Percentiles rank a stretch among this genome's conserved stretches.
These are phyloP conservation scores for Panicum miliaceum DNA, from an alignment of 176 grass and related monocot genomes.

Conservation along the genomic window DNA sequence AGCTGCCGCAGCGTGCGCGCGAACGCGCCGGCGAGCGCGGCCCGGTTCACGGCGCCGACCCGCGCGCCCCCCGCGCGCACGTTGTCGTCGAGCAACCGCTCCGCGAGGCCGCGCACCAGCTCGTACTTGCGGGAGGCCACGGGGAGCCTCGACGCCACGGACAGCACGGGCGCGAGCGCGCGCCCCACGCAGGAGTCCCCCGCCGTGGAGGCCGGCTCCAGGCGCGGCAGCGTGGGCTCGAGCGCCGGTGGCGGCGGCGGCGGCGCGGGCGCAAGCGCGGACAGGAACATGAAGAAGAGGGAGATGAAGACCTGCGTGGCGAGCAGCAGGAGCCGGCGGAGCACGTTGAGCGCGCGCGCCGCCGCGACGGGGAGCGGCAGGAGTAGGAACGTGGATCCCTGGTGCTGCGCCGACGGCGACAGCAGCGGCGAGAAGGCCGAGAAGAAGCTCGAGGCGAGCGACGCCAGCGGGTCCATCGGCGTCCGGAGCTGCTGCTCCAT, in stretches of 20 bases:
- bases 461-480: constrained; percentile 46
- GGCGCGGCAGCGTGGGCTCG: constrained; percentile 19
- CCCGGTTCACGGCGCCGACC: constrained; percentile 45
- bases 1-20: constrained; percentile 59
- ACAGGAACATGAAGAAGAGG: constrained; percentile 58
- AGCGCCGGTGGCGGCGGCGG: background rate
- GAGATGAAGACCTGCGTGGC: constrained; percentile 47
- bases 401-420: background rate
- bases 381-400: constrained; percentile 39
- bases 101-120: constrained; percentile 70
- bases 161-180: constrained; percentile 72
- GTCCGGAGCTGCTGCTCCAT: constrained; percentile 41
- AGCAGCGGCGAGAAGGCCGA: constrained; percentile 21
- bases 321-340: constrained; percentile 54
- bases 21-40: constrained; percentile 59
- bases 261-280: constrained; percentile 32
- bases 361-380: constrained; percentile 35
- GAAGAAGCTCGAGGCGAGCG: constrained; percentile 36
- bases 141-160: constrained; percentile 63
- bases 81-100: constrained; percentile 80
- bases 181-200: constrained; percentile 51
- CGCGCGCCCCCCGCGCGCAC: constrained; percentile 22
- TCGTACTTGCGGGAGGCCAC: constrained; percentile 86
- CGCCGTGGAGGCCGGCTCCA: constrained; percentile 6
- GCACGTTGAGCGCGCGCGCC: constrained; percentile 41